phyloP scores from a whole-genome alignment of 2,329 filamentous ascomycete genomes.

The Verticillium albo-atrum region DNA sequence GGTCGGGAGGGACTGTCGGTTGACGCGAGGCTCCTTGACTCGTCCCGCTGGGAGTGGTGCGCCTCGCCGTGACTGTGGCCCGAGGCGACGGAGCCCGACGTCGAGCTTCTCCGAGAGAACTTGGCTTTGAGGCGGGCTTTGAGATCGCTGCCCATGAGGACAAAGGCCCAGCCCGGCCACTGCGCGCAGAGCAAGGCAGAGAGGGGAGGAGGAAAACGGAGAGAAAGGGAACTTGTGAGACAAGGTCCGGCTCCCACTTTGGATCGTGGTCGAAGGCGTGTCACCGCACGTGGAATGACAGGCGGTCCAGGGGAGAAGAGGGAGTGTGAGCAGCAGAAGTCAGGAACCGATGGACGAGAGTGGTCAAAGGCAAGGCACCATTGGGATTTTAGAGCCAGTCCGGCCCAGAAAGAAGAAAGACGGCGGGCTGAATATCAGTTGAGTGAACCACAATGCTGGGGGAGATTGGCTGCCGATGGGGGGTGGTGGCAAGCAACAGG shows the following conservation, averaged over 20 bases:
- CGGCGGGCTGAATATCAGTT: background rate
- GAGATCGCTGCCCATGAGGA: slow-evolving; percentile 37
- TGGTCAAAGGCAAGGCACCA: background rate
- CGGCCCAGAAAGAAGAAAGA: background rate
- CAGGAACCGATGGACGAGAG: background rate
- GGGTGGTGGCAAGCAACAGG: background rate
- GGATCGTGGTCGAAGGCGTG: background rate
- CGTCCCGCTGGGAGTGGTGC: slow-evolving; percentile 20
- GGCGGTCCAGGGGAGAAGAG: background rate
- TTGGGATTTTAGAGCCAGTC: background rate
- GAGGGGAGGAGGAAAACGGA: background rate
- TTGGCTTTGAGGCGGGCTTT: slow-evolving; percentile 42
- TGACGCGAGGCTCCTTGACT: slow-evolving; percentile 11
- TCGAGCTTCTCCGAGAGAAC: slow-evolving; percentile 38
- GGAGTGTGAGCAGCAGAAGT: background rate
- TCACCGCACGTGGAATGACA: background rate
- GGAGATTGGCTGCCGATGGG: background rate
- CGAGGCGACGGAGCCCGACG: slow-evolving; percentile 29
- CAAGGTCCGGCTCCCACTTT: background rate
- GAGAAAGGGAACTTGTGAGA: background rate
- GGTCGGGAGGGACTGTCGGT: slow-evolving; percentile 10
- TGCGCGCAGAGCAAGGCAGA: background rate
- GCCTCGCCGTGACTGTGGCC: slow-evolving; percentile 19
- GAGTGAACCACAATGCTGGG: background rate
- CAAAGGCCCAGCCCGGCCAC: slow-evolving; percentile 3